phyloP scores from a whole-genome alignment of 805 yeast genomes.

The Komagataella populi region DNA sequence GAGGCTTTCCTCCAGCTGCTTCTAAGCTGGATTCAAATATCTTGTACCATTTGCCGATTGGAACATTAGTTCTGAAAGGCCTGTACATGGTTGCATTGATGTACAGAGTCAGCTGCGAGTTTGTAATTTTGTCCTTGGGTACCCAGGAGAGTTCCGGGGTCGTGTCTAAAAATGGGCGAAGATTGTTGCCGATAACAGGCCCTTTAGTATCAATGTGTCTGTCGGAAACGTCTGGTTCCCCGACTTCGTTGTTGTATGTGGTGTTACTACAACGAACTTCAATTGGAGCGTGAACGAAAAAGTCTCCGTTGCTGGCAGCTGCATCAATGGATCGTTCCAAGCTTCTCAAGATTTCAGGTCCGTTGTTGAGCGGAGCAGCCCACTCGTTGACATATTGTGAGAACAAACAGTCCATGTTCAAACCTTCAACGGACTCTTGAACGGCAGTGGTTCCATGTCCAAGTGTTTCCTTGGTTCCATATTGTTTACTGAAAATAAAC shows the following conservation, averaged over 20 bases:
- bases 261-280: slow-evolving; percentile 92
- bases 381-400: slow-evolving; percentile 93
- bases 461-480: slow-evolving; percentile 58
- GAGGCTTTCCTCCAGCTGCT: slow-evolving; percentile 85
- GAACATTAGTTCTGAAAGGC: slow-evolving; percentile 72
- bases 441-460: slow-evolving; percentile 50
- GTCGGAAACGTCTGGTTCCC: slow-evolving; percentile 30
- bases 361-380: slow-evolving; percentile 82
- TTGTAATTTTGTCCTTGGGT: slow-evolving; percentile 39
- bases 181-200: slow-evolving; percentile 71
- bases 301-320: slow-evolving; percentile 49
- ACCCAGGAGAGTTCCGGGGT: slow-evolving; percentile 57
- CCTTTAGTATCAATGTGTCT: slow-evolving; percentile 51
- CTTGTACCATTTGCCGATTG: slow-evolving; percentile 68
- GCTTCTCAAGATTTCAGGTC: slow-evolving; percentile 56
- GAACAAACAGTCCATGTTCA: slow-evolving; percentile 91
- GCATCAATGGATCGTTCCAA: slow-evolving; percentile 45
- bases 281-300: slow-evolving; percentile 87
- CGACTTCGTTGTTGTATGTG: slow-evolving; percentile 25
- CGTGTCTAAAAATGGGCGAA: slow-evolving; percentile 71
- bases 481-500: slow-evolving; percentile 77
- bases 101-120: slow-evolving; percentile 71
- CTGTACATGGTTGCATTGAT: slow-evolving; percentile 92
- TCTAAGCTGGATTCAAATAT: slow-evolving; percentile 70
- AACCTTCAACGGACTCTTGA: slow-evolving; percentile 71